Evolutionary conservation across 2,329 filamentous ascomycete species (phyloP).

Genomic region (Rhynchosporium secalis): DNA sequence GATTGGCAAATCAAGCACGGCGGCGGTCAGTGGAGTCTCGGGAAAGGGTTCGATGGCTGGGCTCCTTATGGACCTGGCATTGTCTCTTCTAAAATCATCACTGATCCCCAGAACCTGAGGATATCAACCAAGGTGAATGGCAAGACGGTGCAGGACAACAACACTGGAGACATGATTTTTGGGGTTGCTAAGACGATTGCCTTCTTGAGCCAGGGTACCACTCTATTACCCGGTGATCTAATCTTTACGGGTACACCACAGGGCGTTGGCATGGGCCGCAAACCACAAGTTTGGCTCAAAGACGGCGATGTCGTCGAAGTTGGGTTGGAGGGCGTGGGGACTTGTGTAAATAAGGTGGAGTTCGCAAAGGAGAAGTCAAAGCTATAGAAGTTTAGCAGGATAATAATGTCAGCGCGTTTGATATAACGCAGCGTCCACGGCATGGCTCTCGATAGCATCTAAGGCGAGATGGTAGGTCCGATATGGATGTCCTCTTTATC

Average conservation of each 20-base stretch:
- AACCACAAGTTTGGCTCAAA: constrained; percentile 66
- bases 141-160: constrained; percentile 54
- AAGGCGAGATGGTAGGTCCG: too few species aligned
- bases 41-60: constrained; percentile 76
- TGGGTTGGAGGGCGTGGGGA: constrained; percentile 64
- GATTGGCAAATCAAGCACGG: constrained; percentile 72
- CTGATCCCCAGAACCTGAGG: constrained; percentile 56
- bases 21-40: constrained; percentile 69
- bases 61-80: constrained; percentile 73
- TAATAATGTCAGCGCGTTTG: background rate
- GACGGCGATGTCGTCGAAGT: constrained; percentile 72
- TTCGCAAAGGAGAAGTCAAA: constrained; percentile 43
- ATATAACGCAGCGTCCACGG: too few species aligned
- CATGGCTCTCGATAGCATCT: too few species aligned
- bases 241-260: constrained; percentile 70
- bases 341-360: constrained; percentile 54
- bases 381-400: constrained; percentile 22
- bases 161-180: constrained; percentile 64
- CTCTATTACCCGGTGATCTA: constrained; percentile 62
- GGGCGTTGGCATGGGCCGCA: constrained; percentile 70
- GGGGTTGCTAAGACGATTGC: constrained; percentile 58
- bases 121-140: constrained; percentile 63
- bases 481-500: too few species aligned
- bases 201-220: constrained; percentile 61
- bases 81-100: constrained; percentile 56